Base-by-base conservation (phyloP, 306 rosid genomes). In the Calophaca sinica region DNA sequence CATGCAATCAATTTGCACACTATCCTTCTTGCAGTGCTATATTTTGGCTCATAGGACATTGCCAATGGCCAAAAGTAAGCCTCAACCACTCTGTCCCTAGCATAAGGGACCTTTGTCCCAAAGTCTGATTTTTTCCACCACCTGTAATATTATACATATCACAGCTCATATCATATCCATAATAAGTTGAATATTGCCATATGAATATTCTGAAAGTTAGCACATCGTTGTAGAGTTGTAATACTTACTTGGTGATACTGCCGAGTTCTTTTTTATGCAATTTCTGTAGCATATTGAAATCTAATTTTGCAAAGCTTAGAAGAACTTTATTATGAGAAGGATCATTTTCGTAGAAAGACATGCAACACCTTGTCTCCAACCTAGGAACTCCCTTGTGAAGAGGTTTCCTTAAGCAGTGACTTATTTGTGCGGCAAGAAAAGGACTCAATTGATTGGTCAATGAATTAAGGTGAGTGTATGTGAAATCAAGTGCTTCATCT, bases 241-340 rank as follows among this genome's bases (percentile, higher is more conserved):
- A 38, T 5, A 39, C 81, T 60, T 73, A 84, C 85, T 53, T 68
- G 59, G 73, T 58, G 31, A 63, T 28, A 9, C 31, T 41, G 6
- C 32, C 28, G 2, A 80, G 38, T 70, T 81, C 84, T 15, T 81
- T 31, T 62, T 70, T 54, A 54, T 77, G 74, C 48, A 65, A 8
- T 73, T 70, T 64, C 3, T 87, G 91, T 2, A 87, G 49, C 6
- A 77, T 15, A 36, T 85, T 89, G 76, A 81, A 89, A 67, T 89
- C 91, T 4, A 73, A 3, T 46, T 81, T 89, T 28, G 87, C 87
- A 42, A 89, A 76, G 4, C 26, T 64, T 6, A 87, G 57, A 26
- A 87, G 64, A 42, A 14, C 41, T 14, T 74, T 35, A 28, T 15
- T 51, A 2, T 68, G 84, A 0, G 88, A 76, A 71, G 82, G 78